Base-by-base conservation (phyloP, 768 basidiomycete genomes). In the Mrakia hoshinonis region DNA sequence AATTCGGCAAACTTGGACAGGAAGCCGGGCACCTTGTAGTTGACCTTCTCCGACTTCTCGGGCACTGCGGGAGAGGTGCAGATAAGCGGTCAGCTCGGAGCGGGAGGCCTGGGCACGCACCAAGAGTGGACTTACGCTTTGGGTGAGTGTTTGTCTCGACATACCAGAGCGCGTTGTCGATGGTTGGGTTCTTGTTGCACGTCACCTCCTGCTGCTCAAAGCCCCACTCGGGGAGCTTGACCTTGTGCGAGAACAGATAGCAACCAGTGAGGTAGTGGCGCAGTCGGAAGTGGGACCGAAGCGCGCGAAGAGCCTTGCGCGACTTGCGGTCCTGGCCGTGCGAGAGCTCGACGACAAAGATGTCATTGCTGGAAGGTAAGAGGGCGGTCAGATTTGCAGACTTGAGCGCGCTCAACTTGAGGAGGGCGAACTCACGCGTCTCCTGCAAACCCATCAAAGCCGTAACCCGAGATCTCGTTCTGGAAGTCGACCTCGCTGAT, bases 141-240 rank as follows among this genome's bases (percentile, higher is more conserved):
- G 85, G 83, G 77, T 98, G 92, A 34, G 76, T 82, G 61, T 89
- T 85, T 1, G 92, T 96, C 82, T 99, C 96, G 51, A 97, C 82
- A 76, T 85, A 92, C 96, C 96, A 98, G 73, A 98, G 78, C 38
- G 92, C 93, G 79, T 98, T 98, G 2, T 83, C 85, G 79, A 82
- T 84, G 31, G 89, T 89, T 15, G 96, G 94, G 76, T 98, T 95
- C 84, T 93, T 98, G 81, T 99, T 99, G 80, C 96, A 99, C 0
- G 96, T 98, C 65, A 99, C 96, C 77, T 99, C 96, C 79, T 99
- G 96, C 79, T 99, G 96, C 77, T 97, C 96, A 75, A 84, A 99
- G 0, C 87, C 96, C 96, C 96, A 99, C 5, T 96, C 90, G 0
- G 96, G 96, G 0, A 99, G 82, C 81, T 98, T 98, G 76, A 97